These are phyloP conservation scores for Boletellus ananas DNA, from an alignment of 768 basidiomycete genomes.

Conservation along the genomic window DNA sequence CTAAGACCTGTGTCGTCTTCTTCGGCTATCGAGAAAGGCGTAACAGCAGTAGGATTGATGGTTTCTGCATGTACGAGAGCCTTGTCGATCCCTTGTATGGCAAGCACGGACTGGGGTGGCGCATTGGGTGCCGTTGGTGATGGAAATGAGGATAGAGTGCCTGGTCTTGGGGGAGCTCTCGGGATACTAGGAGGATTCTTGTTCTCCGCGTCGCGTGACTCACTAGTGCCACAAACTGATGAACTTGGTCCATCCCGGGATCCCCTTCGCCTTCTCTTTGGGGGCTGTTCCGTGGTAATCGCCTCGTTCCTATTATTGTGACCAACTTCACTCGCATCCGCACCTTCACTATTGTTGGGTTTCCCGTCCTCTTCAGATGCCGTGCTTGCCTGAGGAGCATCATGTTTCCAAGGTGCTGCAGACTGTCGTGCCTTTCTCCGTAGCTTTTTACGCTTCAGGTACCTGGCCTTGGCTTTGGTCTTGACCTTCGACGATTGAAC, in stretches of 20 bases:
- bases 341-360: conserved; percentile 11
- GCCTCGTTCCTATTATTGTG: conserved; percentile 5
- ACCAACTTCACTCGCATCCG: conserved; percentile 17
- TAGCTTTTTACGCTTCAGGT: conserved; percentile 68
- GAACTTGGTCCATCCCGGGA: conserved; percentile 21
- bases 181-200: background rate
- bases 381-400: conserved; percentile 12
- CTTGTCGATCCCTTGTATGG: conserved; percentile 74
- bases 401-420: conserved; percentile 24
- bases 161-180: conserved; percentile 14
- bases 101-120: conserved; percentile 67
- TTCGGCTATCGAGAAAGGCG: conserved; percentile 40
- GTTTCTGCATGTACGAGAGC: conserved; percentile 67
- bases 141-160: conserved; percentile 65
- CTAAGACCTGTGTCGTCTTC: conserved; percentile 51
- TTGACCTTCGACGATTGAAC: conserved; percentile 39
- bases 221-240: conserved; percentile 2
- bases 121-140: conserved; percentile 60
- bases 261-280: conserved; percentile 45
- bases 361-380: conserved; percentile 26
- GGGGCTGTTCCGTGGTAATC: conserved; percentile 23
- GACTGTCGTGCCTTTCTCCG: conserved; percentile 51
- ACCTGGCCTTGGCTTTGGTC: conserved; percentile 69
- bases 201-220: background rate
- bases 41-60: conserved; percentile 50